phyloP scores from a whole-genome alignment of 148 eudicot species.

The Nyssa sinensis region DNA sequence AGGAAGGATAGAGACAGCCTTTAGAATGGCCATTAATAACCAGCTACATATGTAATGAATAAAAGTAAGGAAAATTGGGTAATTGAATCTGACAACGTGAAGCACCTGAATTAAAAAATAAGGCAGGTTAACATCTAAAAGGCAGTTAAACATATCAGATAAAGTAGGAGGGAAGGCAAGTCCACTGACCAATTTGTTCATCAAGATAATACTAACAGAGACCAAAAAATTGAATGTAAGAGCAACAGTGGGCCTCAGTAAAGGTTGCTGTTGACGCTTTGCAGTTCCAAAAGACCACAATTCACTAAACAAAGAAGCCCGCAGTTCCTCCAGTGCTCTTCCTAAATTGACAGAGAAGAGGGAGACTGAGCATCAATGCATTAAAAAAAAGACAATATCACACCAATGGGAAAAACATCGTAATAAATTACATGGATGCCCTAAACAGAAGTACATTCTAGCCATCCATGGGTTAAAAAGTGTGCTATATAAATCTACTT shows the following conservation, averaged over 20 bases:
- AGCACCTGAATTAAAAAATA: constrained; percentile 52
- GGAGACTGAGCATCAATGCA: not conserved
- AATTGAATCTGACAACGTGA: constrained; percentile 78
- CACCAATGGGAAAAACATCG: not conserved
- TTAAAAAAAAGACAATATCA: not conserved
- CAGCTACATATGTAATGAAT: constrained; percentile 86
- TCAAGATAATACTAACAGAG: constrained; percentile 82
- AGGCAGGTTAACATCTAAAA: constrained; percentile 8
- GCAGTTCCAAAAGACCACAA: constrained; percentile 57
- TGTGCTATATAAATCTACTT: too few species aligned
- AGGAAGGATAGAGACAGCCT: constrained; percentile 67
- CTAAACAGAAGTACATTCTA: not conserved
- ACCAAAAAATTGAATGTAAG: constrained; percentile 92
- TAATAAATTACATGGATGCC: not conserved
- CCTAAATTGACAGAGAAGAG: constrained; percentile 36
- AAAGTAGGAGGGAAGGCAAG: not conserved
- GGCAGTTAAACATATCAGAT: too few species aligned
- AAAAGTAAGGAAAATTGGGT: constrained; percentile 83
- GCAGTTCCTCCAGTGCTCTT: constrained; percentile 79
- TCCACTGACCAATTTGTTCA: constrained; percentile 75
- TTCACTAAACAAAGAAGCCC: constrained; percentile 68
- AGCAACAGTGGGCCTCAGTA: constrained; percentile 76
- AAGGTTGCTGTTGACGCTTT: constrained; percentile 67
- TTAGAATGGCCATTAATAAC: constrained; percentile 80
- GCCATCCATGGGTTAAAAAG: not conserved